Base-by-base conservation (phyloP, 2,329 filamentous ascomycete species). In the Fusarium circinatum region DNA sequence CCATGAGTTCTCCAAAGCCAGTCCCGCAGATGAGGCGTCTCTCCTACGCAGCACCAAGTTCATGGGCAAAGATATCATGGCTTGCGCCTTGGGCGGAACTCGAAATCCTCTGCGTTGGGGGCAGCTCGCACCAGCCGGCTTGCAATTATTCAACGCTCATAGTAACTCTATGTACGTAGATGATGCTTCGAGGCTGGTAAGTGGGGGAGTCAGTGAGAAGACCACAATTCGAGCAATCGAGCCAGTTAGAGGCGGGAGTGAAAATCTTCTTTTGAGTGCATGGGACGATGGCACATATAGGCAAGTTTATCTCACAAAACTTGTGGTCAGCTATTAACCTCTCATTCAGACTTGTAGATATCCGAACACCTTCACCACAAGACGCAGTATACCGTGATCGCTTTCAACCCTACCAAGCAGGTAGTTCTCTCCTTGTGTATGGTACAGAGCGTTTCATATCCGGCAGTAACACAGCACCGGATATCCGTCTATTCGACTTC, bases 241-340 rank as follows among this genome's bases (percentile, higher is more conserved):
- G 39, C 84, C 86, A 2, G 79, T 89, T 1, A 77, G 78, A 6
- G 78, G 77, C 17, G 81, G 83, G 2, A 80, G 80, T 26, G 80
- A 81, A 3, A 84, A 81, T 28, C 78, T 88, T 5, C 75, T 89
- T 12, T 81, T 90, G 18, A 87, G 84, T 62, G 83, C 86, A 8
- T 89, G 88, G 87, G 84, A 86, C 48, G 87, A 89, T 61, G 87
- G 87, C 14, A 87, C 85, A 2, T 83, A 85, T 60, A 83, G 85
- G 77, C 80, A 66, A 61, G 78, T 69, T 49, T 22, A 12, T 42
- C 20, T 55, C 30, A 10, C n/a, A 5, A 34, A 13, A 47, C 13
- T 4, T 9, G 14, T 15, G n/a, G 22, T 24, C 12, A 52, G 20
- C 15, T 36, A 12, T 72, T 73, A 41, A 70, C 34, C 18, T 3